Conservation (phyloP, 1,139 yeast species). For the Pneumocystis sp. region DNA sequence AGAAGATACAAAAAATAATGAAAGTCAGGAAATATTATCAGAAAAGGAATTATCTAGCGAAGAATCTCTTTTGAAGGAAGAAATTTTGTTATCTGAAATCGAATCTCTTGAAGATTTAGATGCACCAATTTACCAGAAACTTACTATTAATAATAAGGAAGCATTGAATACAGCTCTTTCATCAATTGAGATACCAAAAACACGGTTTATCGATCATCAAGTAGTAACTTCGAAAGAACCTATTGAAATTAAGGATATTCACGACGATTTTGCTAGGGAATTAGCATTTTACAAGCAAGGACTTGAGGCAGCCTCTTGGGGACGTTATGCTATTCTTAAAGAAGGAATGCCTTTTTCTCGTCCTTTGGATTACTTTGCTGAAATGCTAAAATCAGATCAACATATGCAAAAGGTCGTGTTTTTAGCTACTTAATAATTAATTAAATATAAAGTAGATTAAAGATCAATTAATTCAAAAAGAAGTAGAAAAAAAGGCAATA, state of each 20-base stretch:
- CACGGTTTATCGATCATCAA: conserved; percentile 72
- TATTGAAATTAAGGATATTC: conserved; percentile 59
- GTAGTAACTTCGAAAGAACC: conserved; percentile 46
- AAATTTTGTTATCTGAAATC: conserved; percentile 23
- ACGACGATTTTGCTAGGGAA: conserved; percentile 87
- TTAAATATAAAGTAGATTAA: conserved; percentile 31
- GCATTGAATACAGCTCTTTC: conserved; percentile 26
- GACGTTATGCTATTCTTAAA: conserved; percentile 40
- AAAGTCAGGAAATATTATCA: conserved; percentile 12
- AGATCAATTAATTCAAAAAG: conserved; percentile 66
- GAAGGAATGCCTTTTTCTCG: conserved; percentile 66
- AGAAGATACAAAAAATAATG: conserved; percentile 13
- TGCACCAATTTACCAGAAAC: conserved; percentile 74
- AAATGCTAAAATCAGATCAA: conserved; percentile 94
- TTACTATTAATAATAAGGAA: conserved; percentile 38
- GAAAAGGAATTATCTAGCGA: conserved; percentile 18
- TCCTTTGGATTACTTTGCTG: conserved; percentile 94
- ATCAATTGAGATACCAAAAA: conserved; percentile 23
- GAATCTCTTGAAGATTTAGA: conserved; percentile 55
- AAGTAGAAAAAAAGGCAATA: conserved; percentile 78
- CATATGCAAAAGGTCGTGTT: conserved; percentile 65
- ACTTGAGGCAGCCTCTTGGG: conserved; percentile 63
- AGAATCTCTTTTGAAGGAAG: conserved; percentile 20
- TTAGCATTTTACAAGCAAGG: conserved; percentile 83
- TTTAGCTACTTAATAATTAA: not conserved